These are phyloP conservation scores for Asterionellopsis glacialis DNA, from an alignment of 108 stramenopile genomes.

Conservation along the genomic window DNA sequence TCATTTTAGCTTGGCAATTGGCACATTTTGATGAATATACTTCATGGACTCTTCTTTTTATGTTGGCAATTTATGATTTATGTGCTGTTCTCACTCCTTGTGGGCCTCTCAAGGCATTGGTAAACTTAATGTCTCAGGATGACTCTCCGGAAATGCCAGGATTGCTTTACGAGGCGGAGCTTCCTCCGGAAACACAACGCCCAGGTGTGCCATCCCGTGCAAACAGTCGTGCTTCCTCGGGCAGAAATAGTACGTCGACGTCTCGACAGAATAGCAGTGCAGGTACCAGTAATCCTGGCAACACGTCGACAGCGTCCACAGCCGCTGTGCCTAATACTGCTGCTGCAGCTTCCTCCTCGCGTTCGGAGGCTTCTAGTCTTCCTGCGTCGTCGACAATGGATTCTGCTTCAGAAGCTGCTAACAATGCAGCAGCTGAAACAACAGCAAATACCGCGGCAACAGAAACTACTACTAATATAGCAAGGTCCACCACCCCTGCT, in stretches of 20 bases:
- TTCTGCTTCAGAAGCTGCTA: too few relatives aligned
- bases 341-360: too few relatives aligned
- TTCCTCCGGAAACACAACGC: constrained; percentile 74
- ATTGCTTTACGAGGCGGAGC: constrained; percentile 90
- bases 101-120: constrained; percentile 87
- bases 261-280: too few relatives aligned
- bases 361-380: background rate
- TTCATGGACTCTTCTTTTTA: constrained; percentile 90
- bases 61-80: constrained; percentile 94
- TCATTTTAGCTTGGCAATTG: constrained; percentile 95
- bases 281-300: too few relatives aligned
- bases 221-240: too few relatives aligned
- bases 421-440: too few relatives aligned
- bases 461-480: too few relatives aligned
- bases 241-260: background rate
- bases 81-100: constrained; percentile 97
- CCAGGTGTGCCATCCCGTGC: constrained; percentile 31
- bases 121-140: constrained; percentile 87
- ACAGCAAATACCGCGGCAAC: background rate
- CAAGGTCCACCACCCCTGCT: too few relatives aligned
- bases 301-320: too few relatives aligned
- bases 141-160: constrained; percentile 95
- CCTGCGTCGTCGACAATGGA: background rate
- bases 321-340: background rate
- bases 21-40: constrained; percentile 90